These are phyloP conservation scores for Paecilomyces sp. DNA, from an alignment of 2,329 filamentous ascomycete species.

Conservation along the genomic window DNA sequence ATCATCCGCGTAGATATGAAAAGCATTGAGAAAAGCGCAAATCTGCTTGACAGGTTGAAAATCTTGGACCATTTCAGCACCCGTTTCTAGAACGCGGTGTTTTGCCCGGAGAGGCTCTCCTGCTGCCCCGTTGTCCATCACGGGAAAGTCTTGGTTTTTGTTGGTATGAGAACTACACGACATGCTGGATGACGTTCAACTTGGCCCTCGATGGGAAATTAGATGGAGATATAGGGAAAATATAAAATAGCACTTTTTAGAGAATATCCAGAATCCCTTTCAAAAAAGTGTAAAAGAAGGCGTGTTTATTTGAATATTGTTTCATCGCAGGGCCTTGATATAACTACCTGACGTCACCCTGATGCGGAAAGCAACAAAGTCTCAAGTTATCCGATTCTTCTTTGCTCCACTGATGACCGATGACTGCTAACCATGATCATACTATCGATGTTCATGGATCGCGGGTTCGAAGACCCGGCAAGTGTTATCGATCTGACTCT, in stretches of 20 bases:
- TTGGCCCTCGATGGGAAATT: background rate
- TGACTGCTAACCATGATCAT: no score
- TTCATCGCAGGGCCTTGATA: background rate
- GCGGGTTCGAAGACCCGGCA: no score
- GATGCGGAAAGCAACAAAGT: background rate
- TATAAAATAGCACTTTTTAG: background rate
- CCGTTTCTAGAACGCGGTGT: conserved; percentile 31
- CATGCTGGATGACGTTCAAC: background rate
- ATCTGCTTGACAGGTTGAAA: conserved; percentile 67
- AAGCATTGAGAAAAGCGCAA: conserved; percentile 80
- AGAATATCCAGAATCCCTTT: background rate
- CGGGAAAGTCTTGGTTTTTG: background rate
- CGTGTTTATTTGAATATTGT: background rate
- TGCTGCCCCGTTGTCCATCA: conserved; percentile 9
- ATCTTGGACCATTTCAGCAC: conserved; percentile 29
- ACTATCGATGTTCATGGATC: no score
- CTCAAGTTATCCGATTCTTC: background rate
- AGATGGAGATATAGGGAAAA: background rate
- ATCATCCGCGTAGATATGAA: conserved; percentile 73
- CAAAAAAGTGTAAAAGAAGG: background rate
- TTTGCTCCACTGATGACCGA: background rate
- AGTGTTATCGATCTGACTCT: background rate
- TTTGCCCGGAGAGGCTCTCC: conserved; percentile 27
- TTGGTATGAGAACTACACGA: background rate
- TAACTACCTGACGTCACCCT: background rate